Base-by-base conservation (phyloP, 2,329 filamentous ascomycete genomes). In the Exophiala sideris region DNA sequence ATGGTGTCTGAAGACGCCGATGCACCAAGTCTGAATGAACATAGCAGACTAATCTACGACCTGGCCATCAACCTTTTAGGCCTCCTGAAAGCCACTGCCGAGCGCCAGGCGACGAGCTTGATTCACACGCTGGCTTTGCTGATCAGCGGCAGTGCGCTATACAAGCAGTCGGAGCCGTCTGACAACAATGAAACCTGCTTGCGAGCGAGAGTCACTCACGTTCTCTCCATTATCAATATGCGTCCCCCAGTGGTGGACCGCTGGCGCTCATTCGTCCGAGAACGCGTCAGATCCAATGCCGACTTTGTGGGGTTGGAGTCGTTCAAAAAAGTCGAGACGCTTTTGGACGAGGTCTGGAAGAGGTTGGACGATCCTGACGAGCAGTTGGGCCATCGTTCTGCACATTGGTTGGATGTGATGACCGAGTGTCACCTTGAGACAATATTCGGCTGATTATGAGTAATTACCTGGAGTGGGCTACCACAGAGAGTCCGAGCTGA, bases 351-450 rank as follows among this genome's bases (percentile, higher is more conserved):
- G 45, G 45, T 47, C 32, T 47, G 45, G 45, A 7, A 9, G 10
- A 33, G 45, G 20, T 14, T 47, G 9, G 45, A 47, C 20, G 21
- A 20, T 9, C 11, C 32, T 14, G 16, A 18, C 16, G 16, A 18
- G 16, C 16, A 3, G 16, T 18, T 18, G 16, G 16, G 16, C 16
- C 16, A 18, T 18, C 16, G 16, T 33, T 10, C 12, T 8, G 18
- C 20, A 12, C 48, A 50, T 42, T 50, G 48, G 48, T n/a, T 50
- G 21, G 48, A 50, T 21, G 35, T 50, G 6, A 50, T 50, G 48
- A 50, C 20, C 11, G 48, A 50, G 12, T 50, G 36, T 9, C 14
- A 24, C 9, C 48, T 50, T 11, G 48, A 50, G 36, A 42, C 48
- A n/a, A 24, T 50, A 10, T 50, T 35, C 33, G 33, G 33, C 16